Percentiles rank a stretch among this genome's conserved stretches.
phyloP scores from a whole-genome alignment of 1,139 yeast genomes.

The Protomyces inundatus region DNA sequence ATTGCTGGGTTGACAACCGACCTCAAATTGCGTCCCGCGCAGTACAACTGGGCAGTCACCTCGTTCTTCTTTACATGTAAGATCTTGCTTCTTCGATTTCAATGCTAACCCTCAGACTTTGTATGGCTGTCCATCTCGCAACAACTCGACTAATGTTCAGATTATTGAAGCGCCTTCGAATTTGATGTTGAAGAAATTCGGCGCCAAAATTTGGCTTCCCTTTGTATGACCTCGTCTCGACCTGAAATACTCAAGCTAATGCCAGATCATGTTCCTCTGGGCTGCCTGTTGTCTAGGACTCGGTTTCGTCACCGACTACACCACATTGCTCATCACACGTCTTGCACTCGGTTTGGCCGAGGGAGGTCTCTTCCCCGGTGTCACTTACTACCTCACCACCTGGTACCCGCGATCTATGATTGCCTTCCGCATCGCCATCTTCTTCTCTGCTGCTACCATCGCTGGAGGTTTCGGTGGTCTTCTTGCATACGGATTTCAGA shows the following conservation, averaged over 20 bases:
- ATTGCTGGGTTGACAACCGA: conserved; percentile 52
- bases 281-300: conserved; percentile 35
- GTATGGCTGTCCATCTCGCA: too few relatives aligned
- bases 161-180: conserved; percentile 68
- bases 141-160: conserved; percentile 49
- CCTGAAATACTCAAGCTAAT: too few relatives aligned
- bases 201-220: conserved; percentile 57
- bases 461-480: conserved; percentile 84
- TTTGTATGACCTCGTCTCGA: neutral
- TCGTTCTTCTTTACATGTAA: conserved; percentile 16
- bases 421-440: conserved; percentile 61
- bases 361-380: conserved; percentile 58
- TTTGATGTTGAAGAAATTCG: conserved; percentile 52
- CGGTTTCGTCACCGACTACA: conserved; percentile 57
- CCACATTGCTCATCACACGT: conserved; percentile 56
- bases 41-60: conserved; percentile 47
- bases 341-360: conserved; percentile 56
- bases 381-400: conserved; percentile 30
- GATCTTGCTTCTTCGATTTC: too few relatives aligned
- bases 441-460: conserved; percentile 63
- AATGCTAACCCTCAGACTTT: too few relatives aligned
- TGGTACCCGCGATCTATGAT: conserved; percentile 56
- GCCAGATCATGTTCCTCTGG: neutral
- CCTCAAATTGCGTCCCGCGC: conserved; percentile 51
- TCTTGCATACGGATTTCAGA: conserved; percentile 43